A percentile compares a stretch with the other conserved stretches of the same genome.
Evolutionary conservation across 805 yeast species (phyloP).

Genomic region (Wickerhamomyces ciferrii): DNA sequence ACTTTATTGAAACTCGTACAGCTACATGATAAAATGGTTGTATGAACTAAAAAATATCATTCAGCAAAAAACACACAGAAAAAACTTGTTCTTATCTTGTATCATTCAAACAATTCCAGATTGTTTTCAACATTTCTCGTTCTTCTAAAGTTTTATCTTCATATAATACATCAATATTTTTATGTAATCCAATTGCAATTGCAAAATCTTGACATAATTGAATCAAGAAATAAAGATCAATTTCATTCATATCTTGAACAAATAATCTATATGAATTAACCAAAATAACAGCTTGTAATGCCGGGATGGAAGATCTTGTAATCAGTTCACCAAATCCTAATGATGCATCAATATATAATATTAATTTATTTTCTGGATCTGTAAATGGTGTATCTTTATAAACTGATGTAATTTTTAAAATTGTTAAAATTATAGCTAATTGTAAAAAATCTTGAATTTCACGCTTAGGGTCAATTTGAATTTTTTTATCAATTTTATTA

Average conservation of each 20-base stretch:
- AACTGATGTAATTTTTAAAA: constrained; percentile 12
- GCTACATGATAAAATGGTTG: not conserved
- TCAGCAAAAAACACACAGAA: not conserved
- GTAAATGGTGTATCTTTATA: constrained; percentile 7
- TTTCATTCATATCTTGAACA: constrained; percentile 11
- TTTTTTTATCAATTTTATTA: constrained; percentile 1
- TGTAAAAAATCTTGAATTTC: constrained; percentile 13
- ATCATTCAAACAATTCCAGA: constrained; percentile 7
- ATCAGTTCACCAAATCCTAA: constrained; percentile 15
- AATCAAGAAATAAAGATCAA: constrained; percentile 12
- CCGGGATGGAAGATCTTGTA: constrained; percentile 12
- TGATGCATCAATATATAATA: constrained; percentile 12
- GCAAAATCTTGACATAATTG: constrained; percentile 16
- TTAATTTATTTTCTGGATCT: constrained; percentile 7
- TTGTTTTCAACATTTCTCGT: constrained; percentile 11
- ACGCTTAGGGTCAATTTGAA: constrained; percentile 7
- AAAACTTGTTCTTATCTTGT: not conserved
- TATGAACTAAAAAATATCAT: not conserved
- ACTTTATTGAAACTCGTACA: too few relatives aligned
- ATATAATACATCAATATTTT: constrained; percentile 16
- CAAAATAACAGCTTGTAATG: constrained; percentile 13
- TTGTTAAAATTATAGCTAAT: constrained; percentile 9
- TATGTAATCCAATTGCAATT: constrained; percentile 15
- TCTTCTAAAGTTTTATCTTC: constrained; percentile 13
- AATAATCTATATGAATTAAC: constrained; percentile 13